Percentiles rank a stretch among this genome's conserved stretches.
These are phyloP conservation scores for Panicum hallii DNA, from an alignment of 202 grass and related monocot species.

Conservation along the genomic window DNA sequence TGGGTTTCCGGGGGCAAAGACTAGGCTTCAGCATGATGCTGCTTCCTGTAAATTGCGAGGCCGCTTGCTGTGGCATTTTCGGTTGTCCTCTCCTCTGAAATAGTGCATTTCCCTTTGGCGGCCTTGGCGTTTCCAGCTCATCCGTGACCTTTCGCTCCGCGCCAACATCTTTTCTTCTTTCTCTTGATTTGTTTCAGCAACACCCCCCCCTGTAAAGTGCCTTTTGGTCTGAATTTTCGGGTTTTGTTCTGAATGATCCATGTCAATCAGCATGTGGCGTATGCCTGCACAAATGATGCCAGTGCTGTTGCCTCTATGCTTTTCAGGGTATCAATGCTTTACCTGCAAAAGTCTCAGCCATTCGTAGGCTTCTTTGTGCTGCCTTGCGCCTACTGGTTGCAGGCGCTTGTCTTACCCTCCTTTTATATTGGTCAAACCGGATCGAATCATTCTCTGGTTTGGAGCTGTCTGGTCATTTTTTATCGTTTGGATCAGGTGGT, in stretches of 20 bases:
- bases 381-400: constrained; percentile 12
- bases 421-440: constrained; percentile 35
- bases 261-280: constrained; percentile 15
- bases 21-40: not conserved
- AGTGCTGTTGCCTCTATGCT: not conserved
- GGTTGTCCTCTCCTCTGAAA: not conserved
- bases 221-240: not conserved
- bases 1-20: not conserved
- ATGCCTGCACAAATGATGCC: not conserved
- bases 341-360: not conserved
- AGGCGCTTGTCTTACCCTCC: constrained; percentile 27
- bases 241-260: constrained; percentile 6
- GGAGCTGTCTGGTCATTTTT: constrained; percentile 48
- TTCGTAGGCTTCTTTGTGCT: not conserved
- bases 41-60: not conserved
- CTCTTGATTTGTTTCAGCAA: not conserved
- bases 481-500: constrained; percentile 35
- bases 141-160: not conserved
- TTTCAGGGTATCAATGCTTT: constrained; percentile 16
- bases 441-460: constrained; percentile 12
- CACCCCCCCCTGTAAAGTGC: constrained; percentile 9
- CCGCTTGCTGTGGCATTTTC: constrained; percentile 15
- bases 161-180: not conserved
- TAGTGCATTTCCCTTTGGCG: not conserved
- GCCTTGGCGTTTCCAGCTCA: not conserved